A percentile compares a stretch with the other conserved stretches of the same genome.
Conservation (phyloP, 306 rosid species). For the Myrica gale region DNA sequence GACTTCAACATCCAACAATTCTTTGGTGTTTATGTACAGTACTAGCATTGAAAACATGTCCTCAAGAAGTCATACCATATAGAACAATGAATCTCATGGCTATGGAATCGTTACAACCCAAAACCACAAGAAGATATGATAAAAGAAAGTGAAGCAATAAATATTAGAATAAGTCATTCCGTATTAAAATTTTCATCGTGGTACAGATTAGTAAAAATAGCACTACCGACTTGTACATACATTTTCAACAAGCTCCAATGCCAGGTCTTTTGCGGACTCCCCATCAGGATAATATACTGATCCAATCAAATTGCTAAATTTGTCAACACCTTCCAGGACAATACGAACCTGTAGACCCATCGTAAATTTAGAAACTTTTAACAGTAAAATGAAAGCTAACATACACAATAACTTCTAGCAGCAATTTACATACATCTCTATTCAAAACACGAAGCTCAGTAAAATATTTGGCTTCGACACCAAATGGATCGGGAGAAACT, state of each 20-base stretch:
- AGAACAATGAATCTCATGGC: background rate
- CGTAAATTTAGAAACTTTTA: constrained; percentile 32
- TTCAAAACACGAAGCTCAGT: constrained; percentile 92
- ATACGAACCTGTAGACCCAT: constrained; percentile 74
- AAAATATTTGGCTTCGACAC: constrained; percentile 79
- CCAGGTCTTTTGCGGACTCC: constrained; percentile 87
- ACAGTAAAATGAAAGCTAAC: constrained; percentile 6
- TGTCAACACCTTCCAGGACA: constrained; percentile 93
- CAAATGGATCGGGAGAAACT: constrained; percentile 77
- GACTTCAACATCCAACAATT: background rate
- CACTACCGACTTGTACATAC: constrained; percentile 42
- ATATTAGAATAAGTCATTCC: constrained; percentile 9
- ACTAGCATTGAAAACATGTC: background rate
- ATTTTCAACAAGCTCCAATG: constrained; percentile 87
- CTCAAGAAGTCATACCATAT: constrained; percentile 2
- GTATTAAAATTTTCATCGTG: constrained; percentile 13
- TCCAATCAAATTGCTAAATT: constrained; percentile 93
- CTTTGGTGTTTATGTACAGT: background rate
- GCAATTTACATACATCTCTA: constrained; percentile 61
- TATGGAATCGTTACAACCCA: constrained; percentile 4
- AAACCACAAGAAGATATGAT: constrained; percentile 27
- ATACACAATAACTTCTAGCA: constrained; percentile 11
- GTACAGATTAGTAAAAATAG: constrained; percentile 16
- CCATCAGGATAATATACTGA: constrained; percentile 93
- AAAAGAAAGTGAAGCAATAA: constrained; percentile 8